Evolutionary conservation across 179 eudicot species (phyloP).

Genomic region (Vitellaria paradoxa): DNA sequence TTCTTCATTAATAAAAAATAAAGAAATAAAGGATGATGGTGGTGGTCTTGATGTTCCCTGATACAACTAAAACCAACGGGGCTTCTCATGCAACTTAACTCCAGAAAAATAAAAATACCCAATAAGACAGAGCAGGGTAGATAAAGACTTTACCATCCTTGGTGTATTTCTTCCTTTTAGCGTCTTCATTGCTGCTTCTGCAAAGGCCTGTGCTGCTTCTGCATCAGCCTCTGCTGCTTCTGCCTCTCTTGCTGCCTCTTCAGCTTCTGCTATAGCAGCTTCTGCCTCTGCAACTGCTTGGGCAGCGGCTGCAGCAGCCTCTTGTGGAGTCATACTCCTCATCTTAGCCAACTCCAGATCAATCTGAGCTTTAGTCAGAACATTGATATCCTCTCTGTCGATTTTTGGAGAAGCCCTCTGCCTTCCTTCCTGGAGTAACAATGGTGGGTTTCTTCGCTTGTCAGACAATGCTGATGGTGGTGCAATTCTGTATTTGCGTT

Average conservation of each 20-base stretch:
- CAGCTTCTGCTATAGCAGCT: constrained; percentile 73
- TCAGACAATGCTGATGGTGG: too few relatives aligned
- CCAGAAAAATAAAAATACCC: too few relatives aligned
- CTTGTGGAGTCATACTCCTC: constrained; percentile 70
- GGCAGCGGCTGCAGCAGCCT: constrained; percentile 74
- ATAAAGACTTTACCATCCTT: constrained; percentile 41
- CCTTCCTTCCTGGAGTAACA: constrained; percentile 37
- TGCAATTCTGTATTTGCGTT: too few relatives aligned
- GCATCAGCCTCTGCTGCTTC: constrained; percentile 89
- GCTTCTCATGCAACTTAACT: too few relatives aligned
- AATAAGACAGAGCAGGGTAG: too few relatives aligned
- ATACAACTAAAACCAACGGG: too few relatives aligned
- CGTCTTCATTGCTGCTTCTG: constrained; percentile 66
- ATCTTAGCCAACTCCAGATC: constrained; percentile 69
- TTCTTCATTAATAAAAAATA: too few relatives aligned
- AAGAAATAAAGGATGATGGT: too few relatives aligned
- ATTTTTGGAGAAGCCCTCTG: constrained; percentile 35
- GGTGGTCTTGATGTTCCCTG: too few relatives aligned
- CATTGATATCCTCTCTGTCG: constrained; percentile 37
- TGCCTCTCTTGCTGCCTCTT: constrained; percentile 78
- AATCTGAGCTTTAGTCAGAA: constrained; percentile 48
- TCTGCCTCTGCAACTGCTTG: constrained; percentile 85
- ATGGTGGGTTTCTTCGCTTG: too few relatives aligned
- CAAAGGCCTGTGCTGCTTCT: constrained; percentile 78
- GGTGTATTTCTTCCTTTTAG: constrained; percentile 56